A percentile compares a stretch with the other conserved stretches of the same genome.
These are phyloP conservation scores for Paramecium bursaria DNA, from an alignment of 73 alveolate species.

Conservation along the genomic window DNA sequence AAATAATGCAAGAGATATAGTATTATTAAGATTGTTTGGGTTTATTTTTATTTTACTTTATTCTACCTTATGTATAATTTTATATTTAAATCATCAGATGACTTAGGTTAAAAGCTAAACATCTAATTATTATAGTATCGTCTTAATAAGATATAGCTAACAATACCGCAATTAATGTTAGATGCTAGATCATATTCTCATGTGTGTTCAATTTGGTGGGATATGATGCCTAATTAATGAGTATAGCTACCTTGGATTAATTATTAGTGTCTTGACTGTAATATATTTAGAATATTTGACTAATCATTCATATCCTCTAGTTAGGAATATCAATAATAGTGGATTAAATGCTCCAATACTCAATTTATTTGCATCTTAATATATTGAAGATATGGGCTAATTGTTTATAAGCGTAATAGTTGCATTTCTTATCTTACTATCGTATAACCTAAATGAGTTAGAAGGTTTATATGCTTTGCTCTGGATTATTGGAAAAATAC, in stretches of 20 bases:
- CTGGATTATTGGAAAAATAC: conserved; percentile 43
- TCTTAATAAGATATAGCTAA: conserved; percentile 28
- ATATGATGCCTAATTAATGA: conserved; percentile 14
- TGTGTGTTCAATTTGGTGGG: background rate
- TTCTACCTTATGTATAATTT: conserved; percentile 19
- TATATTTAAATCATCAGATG: conserved; percentile 2
- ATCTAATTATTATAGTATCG: conserved; percentile 18
- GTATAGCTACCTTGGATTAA: conserved; percentile 35
- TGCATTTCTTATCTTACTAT: conserved; percentile 4
- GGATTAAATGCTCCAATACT: conserved; percentile 50
- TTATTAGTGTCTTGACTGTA: conserved; percentile 3
- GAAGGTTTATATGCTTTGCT: conserved; percentile 56
- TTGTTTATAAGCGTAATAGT: background rate
- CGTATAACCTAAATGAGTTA: background rate
- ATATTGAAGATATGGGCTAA: conserved; percentile 44
- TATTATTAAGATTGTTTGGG: conserved; percentile 8
- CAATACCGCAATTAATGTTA: background rate
- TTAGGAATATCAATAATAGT: conserved; percentile 3
- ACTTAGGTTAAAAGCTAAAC: background rate
- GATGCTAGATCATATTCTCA: conserved; percentile 15
- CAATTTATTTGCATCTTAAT: background rate
- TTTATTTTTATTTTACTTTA: conserved; percentile 24
- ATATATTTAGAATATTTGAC: conserved; percentile 49
- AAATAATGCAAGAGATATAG: conserved; percentile 4
- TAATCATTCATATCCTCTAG: conserved; percentile 50